phyloP scores from a whole-genome alignment of 2,329 filamentous ascomycete genomes.

The Anthostomella pinea region DNA sequence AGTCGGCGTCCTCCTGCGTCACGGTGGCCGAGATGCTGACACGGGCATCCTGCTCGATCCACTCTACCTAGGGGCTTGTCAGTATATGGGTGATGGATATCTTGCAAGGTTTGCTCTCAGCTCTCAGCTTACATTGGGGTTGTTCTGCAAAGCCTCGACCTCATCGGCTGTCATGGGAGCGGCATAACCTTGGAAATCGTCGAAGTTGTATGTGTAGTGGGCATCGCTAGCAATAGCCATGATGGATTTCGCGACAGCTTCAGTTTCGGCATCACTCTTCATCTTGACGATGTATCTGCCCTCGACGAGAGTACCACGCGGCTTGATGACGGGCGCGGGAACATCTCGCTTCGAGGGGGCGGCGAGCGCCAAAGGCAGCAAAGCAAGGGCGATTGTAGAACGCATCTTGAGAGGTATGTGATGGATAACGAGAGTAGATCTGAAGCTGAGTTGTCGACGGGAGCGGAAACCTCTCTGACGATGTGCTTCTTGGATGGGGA shows the following conservation, averaged over 20 bases:
- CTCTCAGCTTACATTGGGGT: conserved; percentile 35
- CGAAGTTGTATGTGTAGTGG: conserved; percentile 31
- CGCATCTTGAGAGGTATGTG: conserved; percentile 26
- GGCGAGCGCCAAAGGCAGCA: conserved; percentile 31
- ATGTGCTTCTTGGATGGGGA: conserved; percentile 13
- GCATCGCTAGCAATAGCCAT: conserved; percentile 26
- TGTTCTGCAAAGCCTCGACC: conserved; percentile 38
- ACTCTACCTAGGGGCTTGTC: conserved; percentile 27
- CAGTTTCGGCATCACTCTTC: conserved; percentile 31
- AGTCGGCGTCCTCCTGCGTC: conserved; percentile 32
- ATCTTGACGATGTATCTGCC: conserved; percentile 46
- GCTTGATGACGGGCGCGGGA: conserved; percentile 29
- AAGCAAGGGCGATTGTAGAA: conserved; percentile 23
- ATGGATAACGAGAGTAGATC: conserved; percentile 4
- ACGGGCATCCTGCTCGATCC: conserved; percentile 33
- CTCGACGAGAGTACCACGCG: conserved; percentile 28
- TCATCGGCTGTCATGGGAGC: conserved; percentile 42
- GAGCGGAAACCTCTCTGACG: conserved; percentile 9
- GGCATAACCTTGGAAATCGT: conserved; percentile 40
- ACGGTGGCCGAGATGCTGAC: conserved; percentile 22
- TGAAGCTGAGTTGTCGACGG: conserved; percentile 1
- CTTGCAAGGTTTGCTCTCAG: no score
- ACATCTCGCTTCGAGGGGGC: conserved; percentile 27
- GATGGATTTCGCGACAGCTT: conserved; percentile 32
- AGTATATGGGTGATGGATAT: fast-evolving